Conservation (phyloP, 345 rosid species). For the Geranium rotundifolium region DNA sequence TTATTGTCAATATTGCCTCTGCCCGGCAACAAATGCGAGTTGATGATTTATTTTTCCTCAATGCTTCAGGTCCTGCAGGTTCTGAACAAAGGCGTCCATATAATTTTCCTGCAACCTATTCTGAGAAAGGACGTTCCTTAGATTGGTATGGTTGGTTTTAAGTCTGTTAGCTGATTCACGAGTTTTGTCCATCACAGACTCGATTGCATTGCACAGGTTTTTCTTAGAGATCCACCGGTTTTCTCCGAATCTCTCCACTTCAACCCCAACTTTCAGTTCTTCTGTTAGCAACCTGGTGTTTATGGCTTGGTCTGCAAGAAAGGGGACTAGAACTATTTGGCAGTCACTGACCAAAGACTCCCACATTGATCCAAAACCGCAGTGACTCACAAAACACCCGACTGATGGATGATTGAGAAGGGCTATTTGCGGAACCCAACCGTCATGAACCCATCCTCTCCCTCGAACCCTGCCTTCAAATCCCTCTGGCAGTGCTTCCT, state of each 20-base stretch:
- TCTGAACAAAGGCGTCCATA: conserved; percentile 6
- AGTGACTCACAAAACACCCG: no score
- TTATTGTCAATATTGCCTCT: no score
- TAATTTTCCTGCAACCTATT: conserved; percentile 3
- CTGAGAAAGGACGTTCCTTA: conserved; percentile 8
- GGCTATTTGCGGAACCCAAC: conserved; percentile 26
- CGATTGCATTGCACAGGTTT: conserved; percentile 31
- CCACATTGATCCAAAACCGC: no score
- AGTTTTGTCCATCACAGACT: conserved; percentile 28
- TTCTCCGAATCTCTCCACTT: conserved; percentile 8
- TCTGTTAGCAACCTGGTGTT: no score
- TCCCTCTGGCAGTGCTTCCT: conserved; percentile 33
- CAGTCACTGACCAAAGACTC: no score
- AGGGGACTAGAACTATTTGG: no score
- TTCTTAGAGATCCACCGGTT: conserved; percentile 43
- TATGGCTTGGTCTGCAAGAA: no score
- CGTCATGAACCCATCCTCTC: conserved; percentile 25
- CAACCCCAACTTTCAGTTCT: no score
- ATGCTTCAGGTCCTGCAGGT: conserved; percentile 1
- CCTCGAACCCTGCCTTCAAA: conserved; percentile 22
- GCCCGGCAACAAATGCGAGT: no score
- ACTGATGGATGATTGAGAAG: conserved; percentile 23
- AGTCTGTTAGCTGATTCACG: conserved; percentile 3
- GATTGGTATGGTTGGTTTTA: conserved; percentile 10
- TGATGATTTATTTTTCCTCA: no score